Conservation (phyloP, 805 yeast species). For the Debaryomyces prosopidis region DNA sequence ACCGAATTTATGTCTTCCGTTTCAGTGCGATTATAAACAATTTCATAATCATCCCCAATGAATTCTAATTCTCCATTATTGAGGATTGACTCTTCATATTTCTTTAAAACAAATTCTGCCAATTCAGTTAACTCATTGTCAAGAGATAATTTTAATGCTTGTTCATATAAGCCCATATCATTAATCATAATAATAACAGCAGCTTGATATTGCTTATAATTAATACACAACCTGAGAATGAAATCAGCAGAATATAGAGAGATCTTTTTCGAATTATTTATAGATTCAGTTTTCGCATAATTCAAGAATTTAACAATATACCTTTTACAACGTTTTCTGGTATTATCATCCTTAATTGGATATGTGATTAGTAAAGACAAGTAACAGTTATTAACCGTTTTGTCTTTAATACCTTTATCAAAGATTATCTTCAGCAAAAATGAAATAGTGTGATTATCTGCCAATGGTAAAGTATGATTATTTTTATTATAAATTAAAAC, state of each 20-base stretch:
- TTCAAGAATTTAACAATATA: constrained; percentile 35
- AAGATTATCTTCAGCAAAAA: constrained; percentile 55
- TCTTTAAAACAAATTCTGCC: constrained; percentile 41
- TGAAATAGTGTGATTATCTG: constrained; percentile 63
- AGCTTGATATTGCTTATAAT: constrained; percentile 55
- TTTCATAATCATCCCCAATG: constrained; percentile 27
- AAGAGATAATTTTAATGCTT: constrained; percentile 77
- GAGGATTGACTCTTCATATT: constrained; percentile 26
- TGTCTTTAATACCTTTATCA: constrained; percentile 40
- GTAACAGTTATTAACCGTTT: constrained; percentile 65
- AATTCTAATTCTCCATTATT: constrained; percentile 6
- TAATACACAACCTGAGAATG: constrained; percentile 70
- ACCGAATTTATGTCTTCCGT: constrained; percentile 39
- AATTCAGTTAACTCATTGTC: constrained; percentile 56
- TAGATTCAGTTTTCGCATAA: constrained; percentile 19
- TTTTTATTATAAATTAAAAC: constrained; percentile 65
- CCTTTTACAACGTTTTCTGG: constrained; percentile 12
- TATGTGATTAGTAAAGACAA: constrained; percentile 63
- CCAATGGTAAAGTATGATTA: constrained; percentile 32
- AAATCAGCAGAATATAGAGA: constrained; percentile 65
- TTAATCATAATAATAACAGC: constrained; percentile 74
- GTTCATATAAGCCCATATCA: constrained; percentile 66
- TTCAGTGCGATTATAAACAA: constrained; percentile 53
- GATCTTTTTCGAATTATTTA: constrained; percentile 7
- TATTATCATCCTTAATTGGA: constrained; percentile 10